Percentiles rank a stretch among this genome's conserved stretches.
These are phyloP conservation scores for Gillenia trifoliata DNA, from an alignment of 306 rosid genomes.

Conservation along the genomic window DNA sequence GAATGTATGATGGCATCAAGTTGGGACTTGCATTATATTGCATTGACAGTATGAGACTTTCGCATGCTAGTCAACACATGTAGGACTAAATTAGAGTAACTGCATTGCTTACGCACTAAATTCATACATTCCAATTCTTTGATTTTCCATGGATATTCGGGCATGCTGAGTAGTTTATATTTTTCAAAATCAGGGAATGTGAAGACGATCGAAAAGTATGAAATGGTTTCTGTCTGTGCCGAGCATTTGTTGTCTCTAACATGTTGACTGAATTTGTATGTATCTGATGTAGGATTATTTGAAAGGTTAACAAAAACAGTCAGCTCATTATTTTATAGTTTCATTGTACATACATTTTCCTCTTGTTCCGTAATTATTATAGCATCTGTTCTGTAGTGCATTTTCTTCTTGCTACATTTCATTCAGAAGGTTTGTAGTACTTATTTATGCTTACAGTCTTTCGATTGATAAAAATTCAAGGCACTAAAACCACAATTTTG, in stretches of 20 bases:
- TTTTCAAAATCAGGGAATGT: background rate
- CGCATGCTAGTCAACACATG: background rate
- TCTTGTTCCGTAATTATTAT: background rate
- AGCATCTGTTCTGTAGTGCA: background rate
- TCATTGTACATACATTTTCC: background rate
- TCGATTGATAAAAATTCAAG: background rate
- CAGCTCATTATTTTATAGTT: background rate
- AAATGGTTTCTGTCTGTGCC: background rate
- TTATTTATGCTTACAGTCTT: background rate
- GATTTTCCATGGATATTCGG: background rate
- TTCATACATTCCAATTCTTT: background rate
- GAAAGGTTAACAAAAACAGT: background rate
- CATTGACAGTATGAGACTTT: background rate
- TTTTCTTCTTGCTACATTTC: background rate
- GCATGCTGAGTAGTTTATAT: background rate
- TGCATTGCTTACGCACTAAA: background rate
- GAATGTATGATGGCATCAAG: background rate
- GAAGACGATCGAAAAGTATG: background rate
- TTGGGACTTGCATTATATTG: background rate
- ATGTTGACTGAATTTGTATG: background rate
- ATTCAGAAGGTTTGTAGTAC: background rate
- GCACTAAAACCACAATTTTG: constrained; percentile 6
- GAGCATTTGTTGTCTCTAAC: background rate
- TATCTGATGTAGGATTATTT: background rate
- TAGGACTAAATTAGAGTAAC: background rate